Base-by-base conservation (phyloP, 129 eudicot genomes). In the Artemisia annua region DNA sequence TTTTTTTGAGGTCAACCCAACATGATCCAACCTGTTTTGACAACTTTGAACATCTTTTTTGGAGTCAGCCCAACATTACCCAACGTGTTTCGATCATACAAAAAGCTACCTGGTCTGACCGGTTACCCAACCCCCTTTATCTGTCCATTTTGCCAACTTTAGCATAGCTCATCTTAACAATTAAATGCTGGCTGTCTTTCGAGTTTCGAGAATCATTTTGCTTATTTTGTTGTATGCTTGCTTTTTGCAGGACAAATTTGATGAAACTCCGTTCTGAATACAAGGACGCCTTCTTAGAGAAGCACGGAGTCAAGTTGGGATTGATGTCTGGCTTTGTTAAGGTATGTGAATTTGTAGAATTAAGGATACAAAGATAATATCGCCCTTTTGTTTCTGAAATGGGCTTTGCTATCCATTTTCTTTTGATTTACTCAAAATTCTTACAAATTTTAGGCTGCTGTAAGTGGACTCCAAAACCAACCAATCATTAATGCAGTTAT, bases 301-400 rank as follows among this genome's bases (percentile, higher is more conserved):
- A 92, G 76, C 98, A 92, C 53, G 96, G 98, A 67, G 98, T 92
- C 65, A 92, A 92, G 87, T 71, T 92, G 61, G 98, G 98, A n/a
- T 80, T 89, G 28, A 92, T 92, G 98, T 92, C 98, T 18, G 96
- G 98, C 58, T 92, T 92, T 79, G 87, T 92, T 35, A 89, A 92
- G 80, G 98, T 89, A 85, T 57, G 75, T 52, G 39, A 30, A 49
- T 51, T 0, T 74, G 68, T 55, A 54, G 58, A 73, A 10, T 52
- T 15, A 26, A 54, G 26, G 48, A 54, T 55, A 32, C 43, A 54
- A 28, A 48, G 20, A 44, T 39, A 61, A 9, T n/a, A 17, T 9
- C 24, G 2, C 22, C 10, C 16, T n/a, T 18, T 30, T 56, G 13
- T 8, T 67, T 56, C 35, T 55, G 2, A 1, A 26, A 30, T 71